phyloP scores from a whole-genome alignment of 169 alveolate species.

The Eimeria necatrix region DNA sequence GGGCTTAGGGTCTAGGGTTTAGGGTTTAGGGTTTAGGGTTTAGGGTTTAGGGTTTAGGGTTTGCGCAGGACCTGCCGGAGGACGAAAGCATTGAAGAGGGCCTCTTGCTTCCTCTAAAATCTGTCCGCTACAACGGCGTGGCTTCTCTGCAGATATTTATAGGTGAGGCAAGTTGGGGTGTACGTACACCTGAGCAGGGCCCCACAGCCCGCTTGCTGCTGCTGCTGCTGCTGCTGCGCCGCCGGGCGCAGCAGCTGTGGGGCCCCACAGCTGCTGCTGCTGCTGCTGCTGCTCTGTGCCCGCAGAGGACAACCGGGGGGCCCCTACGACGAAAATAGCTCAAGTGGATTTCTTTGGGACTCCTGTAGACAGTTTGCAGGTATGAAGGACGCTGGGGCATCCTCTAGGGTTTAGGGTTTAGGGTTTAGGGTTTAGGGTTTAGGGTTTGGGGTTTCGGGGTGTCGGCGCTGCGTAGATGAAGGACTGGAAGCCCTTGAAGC shows the following conservation, averaged over 20 bases:
- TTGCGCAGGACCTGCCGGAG: slow-evolving; percentile 35
- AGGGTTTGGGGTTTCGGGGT: slow-evolving; percentile 29
- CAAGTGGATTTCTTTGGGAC: background rate
- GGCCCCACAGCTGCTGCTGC: slow-evolving; percentile 42
- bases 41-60: slow-evolving; percentile 34
- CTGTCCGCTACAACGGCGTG: slow-evolving; percentile 13
- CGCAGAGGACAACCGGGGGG: slow-evolving; percentile 50
- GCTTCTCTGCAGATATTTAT: slow-evolving; percentile 29
- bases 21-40: background rate
- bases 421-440: slow-evolving; percentile 34
- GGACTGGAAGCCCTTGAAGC: slow-evolving; percentile 45
- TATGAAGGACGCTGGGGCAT: too few relatives aligned
- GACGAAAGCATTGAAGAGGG: background rate
- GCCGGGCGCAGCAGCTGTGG: too few relatives aligned
- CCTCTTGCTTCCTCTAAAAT: background rate
- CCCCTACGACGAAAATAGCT: background rate
- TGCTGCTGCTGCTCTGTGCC: background rate
- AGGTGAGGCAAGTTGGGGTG: background rate
- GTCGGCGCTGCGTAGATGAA: slow-evolving; percentile 25
- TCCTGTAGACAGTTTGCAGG: slow-evolving; percentile 38
- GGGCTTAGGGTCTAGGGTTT: background rate
- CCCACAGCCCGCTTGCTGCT: background rate
- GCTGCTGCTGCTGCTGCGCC: slow-evolving; percentile 20
- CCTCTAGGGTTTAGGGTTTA: slow-evolving; percentile 19
- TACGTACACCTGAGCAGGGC: background rate